phyloP scores from a whole-genome alignment of 139 green algal genomes.

The Tetradesmus lagerheimii region DNA sequence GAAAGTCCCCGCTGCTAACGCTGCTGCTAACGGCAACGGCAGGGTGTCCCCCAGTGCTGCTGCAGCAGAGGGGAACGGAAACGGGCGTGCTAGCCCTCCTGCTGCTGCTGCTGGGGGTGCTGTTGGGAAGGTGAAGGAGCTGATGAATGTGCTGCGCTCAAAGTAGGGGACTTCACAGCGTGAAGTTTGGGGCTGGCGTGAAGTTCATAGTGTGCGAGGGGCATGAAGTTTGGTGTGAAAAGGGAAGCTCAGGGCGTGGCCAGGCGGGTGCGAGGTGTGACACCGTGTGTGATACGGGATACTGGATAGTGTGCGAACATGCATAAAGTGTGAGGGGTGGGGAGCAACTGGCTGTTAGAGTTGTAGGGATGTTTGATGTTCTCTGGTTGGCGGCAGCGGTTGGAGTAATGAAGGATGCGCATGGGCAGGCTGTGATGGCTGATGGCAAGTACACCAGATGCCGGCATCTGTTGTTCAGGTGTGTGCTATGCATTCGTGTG shows the following conservation, averaged over 20 bases:
- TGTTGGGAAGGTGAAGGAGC: neutral
- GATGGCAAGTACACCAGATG: too few species aligned
- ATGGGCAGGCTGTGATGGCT: too few species aligned
- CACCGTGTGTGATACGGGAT: neutral
- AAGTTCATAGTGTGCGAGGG: neutral
- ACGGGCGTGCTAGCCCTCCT: neutral
- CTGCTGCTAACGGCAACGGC: constrained; percentile 14
- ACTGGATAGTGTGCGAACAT: neutral
- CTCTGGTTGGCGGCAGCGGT: neutral
- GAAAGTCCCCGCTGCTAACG: neutral
- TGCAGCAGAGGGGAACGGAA: neutral
- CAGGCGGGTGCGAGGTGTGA: neutral
- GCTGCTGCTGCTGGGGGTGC: neutral
- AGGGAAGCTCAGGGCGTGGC: neutral
- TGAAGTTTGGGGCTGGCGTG: neutral
- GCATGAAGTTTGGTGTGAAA: neutral
- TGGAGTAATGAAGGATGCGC: too few species aligned
- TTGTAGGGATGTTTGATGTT: neutral
- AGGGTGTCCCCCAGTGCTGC: neutral
- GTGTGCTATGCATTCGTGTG: too few species aligned
- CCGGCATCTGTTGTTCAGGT: too few species aligned
- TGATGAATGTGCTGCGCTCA: constrained; percentile 15
- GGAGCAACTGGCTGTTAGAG: neutral
- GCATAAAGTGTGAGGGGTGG: neutral
- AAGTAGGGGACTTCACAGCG: neutral